Conservation (phyloP, 106 monocot species). For the Phalaenopsis aphrodite region DNA sequence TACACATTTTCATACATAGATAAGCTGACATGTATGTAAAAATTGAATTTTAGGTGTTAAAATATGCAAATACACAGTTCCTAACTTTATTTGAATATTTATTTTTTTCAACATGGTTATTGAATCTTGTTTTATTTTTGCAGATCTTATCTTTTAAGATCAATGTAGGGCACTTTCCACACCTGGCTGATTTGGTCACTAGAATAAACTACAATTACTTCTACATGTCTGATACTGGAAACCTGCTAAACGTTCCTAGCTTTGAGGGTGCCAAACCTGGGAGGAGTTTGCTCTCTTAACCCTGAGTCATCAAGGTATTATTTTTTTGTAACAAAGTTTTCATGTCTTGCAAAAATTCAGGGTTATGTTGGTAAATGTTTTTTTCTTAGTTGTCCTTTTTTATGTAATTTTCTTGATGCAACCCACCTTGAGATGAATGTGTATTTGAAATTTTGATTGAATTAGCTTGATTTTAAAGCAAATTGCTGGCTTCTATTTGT, state of each 20-base stretch:
- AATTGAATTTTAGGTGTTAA: no score
- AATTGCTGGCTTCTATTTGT: no score
- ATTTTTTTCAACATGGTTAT: not conserved
- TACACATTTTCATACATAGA: no score
- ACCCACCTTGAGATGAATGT: no score
- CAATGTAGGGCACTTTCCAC: slow-evolving; percentile 91
- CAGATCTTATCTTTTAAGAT: slow-evolving; percentile 96
- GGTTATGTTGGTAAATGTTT: not conserved
- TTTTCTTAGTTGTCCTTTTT: not conserved
- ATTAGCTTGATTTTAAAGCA: no score
- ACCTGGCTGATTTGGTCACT: slow-evolving; percentile 85
- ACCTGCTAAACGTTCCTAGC: slow-evolving; percentile 47
- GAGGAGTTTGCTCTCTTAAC: slow-evolving; percentile 5
- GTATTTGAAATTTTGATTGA: no score
- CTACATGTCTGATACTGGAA: slow-evolving; percentile 87
- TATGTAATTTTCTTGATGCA: no score
- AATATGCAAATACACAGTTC: no score
- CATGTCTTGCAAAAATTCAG: not conserved
- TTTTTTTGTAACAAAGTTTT: not conserved
- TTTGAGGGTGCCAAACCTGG: slow-evolving; percentile 30
- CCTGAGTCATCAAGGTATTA: not conserved
- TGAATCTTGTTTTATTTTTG: slow-evolving; percentile 6
- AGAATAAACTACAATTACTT: slow-evolving; percentile 87
- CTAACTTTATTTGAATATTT: no score
- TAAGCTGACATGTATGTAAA: no score